A percentile compares a stretch with the other conserved stretches of the same genome.
phyloP scores from a whole-genome alignment of 208 protist genomes.

The Acanthamoeba divionensis region DNA sequence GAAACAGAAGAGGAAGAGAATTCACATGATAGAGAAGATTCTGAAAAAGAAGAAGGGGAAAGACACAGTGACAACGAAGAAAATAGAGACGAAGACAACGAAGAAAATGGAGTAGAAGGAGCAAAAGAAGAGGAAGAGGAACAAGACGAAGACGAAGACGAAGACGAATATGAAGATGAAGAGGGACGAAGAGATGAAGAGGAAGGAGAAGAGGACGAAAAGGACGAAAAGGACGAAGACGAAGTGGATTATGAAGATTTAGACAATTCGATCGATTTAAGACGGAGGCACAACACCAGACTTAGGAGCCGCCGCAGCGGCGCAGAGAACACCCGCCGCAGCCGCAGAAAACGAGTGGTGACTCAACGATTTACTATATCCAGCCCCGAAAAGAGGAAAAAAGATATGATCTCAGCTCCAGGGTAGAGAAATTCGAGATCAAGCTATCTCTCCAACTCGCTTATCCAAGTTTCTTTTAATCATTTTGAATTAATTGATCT shows the following conservation, averaged over 20 bases:
- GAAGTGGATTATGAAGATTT: slow-evolving; percentile 32
- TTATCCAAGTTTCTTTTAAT: neutral
- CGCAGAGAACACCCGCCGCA: neutral
- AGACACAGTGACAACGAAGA: neutral
- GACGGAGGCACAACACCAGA: neutral
- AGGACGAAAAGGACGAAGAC: too few species aligned
- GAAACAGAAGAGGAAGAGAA: neutral
- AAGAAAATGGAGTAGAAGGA: neutral
- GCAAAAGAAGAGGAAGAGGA: neutral
- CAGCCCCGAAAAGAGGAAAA: neutral
- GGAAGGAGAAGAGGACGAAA: too few species aligned
- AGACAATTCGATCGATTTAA: neutral
- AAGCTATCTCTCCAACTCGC: neutral
- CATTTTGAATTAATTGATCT: neutral
- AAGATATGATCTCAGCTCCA: neutral
- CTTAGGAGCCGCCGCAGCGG: slow-evolving; percentile 25
- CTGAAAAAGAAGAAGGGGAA: neutral
- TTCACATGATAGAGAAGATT: neutral
- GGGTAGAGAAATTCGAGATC: neutral
- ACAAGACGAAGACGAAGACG: slow-evolving; percentile 4
- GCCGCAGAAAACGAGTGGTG: neutral
- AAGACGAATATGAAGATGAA: too few species aligned
- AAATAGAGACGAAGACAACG: neutral
- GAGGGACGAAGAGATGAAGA: too few species aligned
- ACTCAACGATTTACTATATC: slow-evolving; percentile 21